Conservation (phyloP, 108 stramenopile species). For the Pseudonitzschia multiseries region DNA sequence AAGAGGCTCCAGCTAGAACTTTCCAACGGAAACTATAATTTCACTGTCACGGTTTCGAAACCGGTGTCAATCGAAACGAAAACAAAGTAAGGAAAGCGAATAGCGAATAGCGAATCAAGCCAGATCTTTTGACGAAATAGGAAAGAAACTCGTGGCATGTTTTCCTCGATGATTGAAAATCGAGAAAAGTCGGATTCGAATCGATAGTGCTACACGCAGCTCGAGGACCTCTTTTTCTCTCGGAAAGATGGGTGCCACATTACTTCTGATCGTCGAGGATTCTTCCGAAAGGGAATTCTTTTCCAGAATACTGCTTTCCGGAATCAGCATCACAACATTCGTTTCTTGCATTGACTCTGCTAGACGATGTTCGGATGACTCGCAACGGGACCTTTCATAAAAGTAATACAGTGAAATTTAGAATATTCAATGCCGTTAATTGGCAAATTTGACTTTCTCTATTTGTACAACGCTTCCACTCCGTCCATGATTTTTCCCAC, state of each 20-base stretch:
- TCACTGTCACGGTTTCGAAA: not conserved
- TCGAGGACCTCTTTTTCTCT: too few relatives aligned
- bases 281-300: too few relatives aligned
- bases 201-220: too few relatives aligned
- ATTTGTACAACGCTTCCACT: conserved; percentile 30
- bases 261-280: too few relatives aligned
- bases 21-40: conserved; percentile 9
- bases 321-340: too few relatives aligned
- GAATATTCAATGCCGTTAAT: not conserved
- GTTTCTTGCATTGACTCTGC: too few relatives aligned
- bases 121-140: not conserved
- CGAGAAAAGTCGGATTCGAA: too few relatives aligned
- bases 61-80: not conserved
- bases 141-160: not conserved
- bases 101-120: not conserved
- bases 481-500: conserved; percentile 62
- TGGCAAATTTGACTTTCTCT: not conserved
- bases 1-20: not conserved
- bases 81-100: not conserved
- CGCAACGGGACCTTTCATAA: too few relatives aligned
- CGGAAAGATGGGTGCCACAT: too few relatives aligned
- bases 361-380: too few relatives aligned
- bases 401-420: too few relatives aligned
- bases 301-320: too few relatives aligned
- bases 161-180: not conserved